Percentiles rank a stretch among this genome's conserved stretches.
These are phyloP conservation scores for Auricularia auricula-judae DNA, from an alignment of 768 basidiomycete genomes.

Conservation along the genomic window DNA sequence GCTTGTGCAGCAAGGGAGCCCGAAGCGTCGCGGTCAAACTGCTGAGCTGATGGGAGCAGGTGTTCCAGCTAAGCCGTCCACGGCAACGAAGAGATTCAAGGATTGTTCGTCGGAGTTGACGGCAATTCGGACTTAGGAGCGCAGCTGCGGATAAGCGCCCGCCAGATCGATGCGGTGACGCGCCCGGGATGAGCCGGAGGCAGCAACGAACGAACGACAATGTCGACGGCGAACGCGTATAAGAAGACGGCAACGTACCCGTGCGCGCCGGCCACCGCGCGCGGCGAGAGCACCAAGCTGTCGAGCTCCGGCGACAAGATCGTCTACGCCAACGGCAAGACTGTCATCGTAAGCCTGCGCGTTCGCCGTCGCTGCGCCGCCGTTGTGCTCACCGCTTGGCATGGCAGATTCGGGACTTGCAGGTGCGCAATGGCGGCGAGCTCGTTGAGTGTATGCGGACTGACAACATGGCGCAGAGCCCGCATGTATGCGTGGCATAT, in stretches of 20 bases:
- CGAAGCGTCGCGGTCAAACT: too few relatives aligned
- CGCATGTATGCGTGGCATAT: slow-evolving; percentile 51
- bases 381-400: background rate
- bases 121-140: too few relatives aligned
- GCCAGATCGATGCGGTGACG: too few relatives aligned
- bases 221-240: background rate
- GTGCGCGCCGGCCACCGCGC: slow-evolving; percentile 55
- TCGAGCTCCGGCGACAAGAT: slow-evolving; percentile 68
- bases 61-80: too few relatives aligned
- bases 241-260: slow-evolving; percentile 29
- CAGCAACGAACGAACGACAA: too few relatives aligned
- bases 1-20: too few relatives aligned
- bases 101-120: too few relatives aligned
- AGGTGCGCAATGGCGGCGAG: slow-evolving; percentile 29
- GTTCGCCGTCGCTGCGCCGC: slow-evolving; percentile 3
- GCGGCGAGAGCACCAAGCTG: slow-evolving; percentile 65
- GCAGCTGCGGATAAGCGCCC: too few relatives aligned
- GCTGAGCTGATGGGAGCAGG: too few relatives aligned
- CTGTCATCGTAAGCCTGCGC: slow-evolving; percentile 59
- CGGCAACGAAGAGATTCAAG: too few relatives aligned
- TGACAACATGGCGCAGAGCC: slow-evolving; percentile 38
- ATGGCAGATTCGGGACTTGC: slow-evolving; percentile 68
- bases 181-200: too few relatives aligned
- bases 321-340: slow-evolving; percentile 75
- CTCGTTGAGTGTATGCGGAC: background rate